phyloP scores from a whole-genome alignment of 257 asterid species.

The Solanum arcanum region DNA sequence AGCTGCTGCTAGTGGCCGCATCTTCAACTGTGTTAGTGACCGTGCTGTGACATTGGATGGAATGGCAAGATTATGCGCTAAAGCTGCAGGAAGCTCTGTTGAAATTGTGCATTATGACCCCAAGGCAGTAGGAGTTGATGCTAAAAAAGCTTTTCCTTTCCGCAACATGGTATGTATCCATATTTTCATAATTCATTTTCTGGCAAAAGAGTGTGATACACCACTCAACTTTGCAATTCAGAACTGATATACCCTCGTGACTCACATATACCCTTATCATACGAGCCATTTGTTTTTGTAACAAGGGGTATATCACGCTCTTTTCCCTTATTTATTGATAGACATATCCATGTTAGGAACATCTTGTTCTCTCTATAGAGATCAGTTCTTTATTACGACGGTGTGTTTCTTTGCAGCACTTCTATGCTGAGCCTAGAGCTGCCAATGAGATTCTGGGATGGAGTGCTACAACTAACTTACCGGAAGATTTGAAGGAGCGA shows the following conservation, averaged over 20 bases:
- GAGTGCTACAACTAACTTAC: slow-evolving; percentile 63
- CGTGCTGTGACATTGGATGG: slow-evolving; percentile 95
- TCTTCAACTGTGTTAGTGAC: slow-evolving; percentile 83
- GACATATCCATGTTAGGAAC: neutral
- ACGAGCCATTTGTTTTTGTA: neutral
- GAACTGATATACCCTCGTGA: neutral
- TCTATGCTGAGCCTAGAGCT: slow-evolving; percentile 89
- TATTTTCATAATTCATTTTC: neutral
- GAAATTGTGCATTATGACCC: slow-evolving; percentile 90
- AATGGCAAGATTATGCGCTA: slow-evolving; percentile 75
- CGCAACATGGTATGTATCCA: slow-evolving; percentile 64
- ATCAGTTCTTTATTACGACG: neutral
- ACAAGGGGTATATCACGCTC: neutral
- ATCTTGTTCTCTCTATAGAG: neutral
- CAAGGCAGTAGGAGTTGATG: slow-evolving; percentile 68
- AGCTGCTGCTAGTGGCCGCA: slow-evolving; percentile 52
- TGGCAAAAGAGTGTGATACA: neutral
- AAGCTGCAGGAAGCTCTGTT: slow-evolving; percentile 70
- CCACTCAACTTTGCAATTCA: neutral
- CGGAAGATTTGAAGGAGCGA: slow-evolving; percentile 75
- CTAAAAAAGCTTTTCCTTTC: slow-evolving; percentile 95
- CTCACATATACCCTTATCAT: neutral
- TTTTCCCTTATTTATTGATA: neutral
- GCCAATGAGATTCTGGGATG: slow-evolving; percentile 90
- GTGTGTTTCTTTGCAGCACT: slow-evolving; percentile 51